A percentile compares a stretch with the other conserved stretches of the same genome.
Conservation (phyloP, 345 rosid genomes). For the Eucalyptus tenuipes region DNA sequence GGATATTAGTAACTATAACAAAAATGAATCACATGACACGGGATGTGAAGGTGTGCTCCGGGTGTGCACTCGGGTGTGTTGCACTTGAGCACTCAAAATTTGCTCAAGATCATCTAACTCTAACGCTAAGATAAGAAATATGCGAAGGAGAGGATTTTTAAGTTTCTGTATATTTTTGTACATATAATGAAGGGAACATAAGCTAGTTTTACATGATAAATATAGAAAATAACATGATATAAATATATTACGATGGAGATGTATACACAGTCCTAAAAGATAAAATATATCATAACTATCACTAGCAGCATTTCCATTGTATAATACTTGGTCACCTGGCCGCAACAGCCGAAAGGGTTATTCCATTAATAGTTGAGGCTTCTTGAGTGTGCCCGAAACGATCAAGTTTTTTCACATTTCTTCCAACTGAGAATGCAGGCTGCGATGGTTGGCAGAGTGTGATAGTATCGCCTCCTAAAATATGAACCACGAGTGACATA, state of each 20-base stretch:
- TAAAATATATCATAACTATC: no score
- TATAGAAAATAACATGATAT: background rate
- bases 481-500: background rate
- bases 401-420: background rate
- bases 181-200: background rate
- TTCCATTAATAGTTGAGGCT: background rate
- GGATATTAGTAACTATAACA: no score
- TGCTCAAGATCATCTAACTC: background rate
- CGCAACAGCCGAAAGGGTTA: background rate
- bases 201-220: background rate
- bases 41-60: no score
- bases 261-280: background rate
- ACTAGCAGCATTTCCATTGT: background rate
- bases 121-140: background rate
- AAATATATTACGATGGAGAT: background rate
- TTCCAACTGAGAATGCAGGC: slow-evolving; percentile 11
- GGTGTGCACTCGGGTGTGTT: background rate
- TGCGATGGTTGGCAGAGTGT: slow-evolving; percentile 6
- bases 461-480: background rate
- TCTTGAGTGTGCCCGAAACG: no score
- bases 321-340: background rate
- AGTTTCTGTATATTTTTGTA: background rate
- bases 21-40: no score
- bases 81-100: background rate
- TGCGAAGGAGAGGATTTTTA: background rate